phyloP scores from a whole-genome alignment of 768 basidiomycete species.

The Russula sp. region DNA sequence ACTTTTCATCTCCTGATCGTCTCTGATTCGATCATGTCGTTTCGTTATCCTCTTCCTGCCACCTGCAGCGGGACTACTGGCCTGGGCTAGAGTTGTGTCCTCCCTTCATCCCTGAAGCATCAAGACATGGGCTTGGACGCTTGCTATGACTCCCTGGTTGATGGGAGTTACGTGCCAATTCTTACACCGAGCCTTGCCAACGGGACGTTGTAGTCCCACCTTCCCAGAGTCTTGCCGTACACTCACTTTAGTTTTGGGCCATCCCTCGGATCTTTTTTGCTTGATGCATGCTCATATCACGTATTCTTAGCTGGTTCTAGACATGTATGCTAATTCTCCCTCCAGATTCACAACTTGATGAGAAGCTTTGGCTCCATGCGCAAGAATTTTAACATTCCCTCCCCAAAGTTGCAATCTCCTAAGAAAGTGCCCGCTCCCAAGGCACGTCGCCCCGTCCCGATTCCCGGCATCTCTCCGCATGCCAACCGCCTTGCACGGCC shows the following conservation, averaged over 20 bases:
- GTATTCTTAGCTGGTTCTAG: not conserved
- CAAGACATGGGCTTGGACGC: not conserved
- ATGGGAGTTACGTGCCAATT: not conserved
- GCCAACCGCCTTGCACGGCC: conserved; percentile 54
- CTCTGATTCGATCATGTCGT: not conserved
- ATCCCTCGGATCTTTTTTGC: not conserved
- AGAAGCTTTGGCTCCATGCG: conserved; percentile 63
- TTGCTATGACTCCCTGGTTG: not conserved
- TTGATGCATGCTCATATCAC: not conserved
- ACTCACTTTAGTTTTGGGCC: too few relatives aligned
- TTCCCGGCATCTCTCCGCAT: conserved; percentile 43
- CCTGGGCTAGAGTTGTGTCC: not conserved
- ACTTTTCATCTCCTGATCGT: not conserved
- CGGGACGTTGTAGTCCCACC: not conserved
- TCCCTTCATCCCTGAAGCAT: not conserved
- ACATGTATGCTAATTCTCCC: not conserved
- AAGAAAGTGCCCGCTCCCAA: conserved; percentile 37
- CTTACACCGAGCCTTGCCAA: not conserved
- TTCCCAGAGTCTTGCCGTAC: not conserved
- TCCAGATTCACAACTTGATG: conserved; percentile 36
- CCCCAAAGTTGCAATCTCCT: conserved; percentile 34
- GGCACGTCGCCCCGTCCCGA: conserved; percentile 42
- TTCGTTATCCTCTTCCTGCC: not conserved
- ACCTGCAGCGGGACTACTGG: not conserved
- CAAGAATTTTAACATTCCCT: conserved; percentile 48